Evolutionary conservation across 2,329 filamentous ascomycete species (phyloP).

Genomic region (Aspergillus cejpii): DNA sequence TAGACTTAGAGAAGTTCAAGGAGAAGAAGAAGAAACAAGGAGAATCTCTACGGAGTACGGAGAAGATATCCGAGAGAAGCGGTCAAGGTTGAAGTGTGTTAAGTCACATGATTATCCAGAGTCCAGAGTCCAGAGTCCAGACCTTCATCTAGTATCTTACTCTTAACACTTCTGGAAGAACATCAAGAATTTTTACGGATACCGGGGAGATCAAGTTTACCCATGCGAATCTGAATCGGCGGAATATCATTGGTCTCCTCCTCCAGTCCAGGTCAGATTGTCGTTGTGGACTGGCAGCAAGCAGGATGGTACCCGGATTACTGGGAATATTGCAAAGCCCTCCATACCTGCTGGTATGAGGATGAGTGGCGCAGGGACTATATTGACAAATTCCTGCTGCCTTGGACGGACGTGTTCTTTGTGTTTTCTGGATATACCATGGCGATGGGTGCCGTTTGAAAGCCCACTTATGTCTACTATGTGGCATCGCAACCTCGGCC

Average conservation of each 20-base stretch:
- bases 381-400: conserved; percentile 9
- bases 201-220: neutral
- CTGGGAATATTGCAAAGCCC: conserved; percentile 31
- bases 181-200: too few relatives aligned
- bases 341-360: conserved; percentile 19
- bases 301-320: conserved; percentile 33
- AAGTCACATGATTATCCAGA: too few relatives aligned
- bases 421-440: conserved; percentile 10
- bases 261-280: conserved; percentile 5
- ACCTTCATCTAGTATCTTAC: too few relatives aligned
- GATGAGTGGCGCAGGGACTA: conserved; percentile 11
- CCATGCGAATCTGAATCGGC: conserved; percentile 1
- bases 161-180: too few relatives aligned
- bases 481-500: too few relatives aligned
- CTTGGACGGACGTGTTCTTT: conserved; percentile 1
- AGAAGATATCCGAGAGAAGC: too few relatives aligned
- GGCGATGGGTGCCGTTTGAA: conserved; percentile 14
- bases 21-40: too few relatives aligned
- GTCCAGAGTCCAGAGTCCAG: too few relatives aligned
- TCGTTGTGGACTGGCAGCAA: conserved; percentile 29
- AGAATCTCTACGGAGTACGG: too few relatives aligned
- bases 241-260: conserved; percentile 6
- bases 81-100: too few relatives aligned
- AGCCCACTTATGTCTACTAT: too few relatives aligned
- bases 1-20: too few relatives aligned